These are phyloP conservation scores for Zelopaecilomyces penicillatus DNA, from an alignment of 2,329 filamentous ascomycete species.

Conservation along the genomic window DNA sequence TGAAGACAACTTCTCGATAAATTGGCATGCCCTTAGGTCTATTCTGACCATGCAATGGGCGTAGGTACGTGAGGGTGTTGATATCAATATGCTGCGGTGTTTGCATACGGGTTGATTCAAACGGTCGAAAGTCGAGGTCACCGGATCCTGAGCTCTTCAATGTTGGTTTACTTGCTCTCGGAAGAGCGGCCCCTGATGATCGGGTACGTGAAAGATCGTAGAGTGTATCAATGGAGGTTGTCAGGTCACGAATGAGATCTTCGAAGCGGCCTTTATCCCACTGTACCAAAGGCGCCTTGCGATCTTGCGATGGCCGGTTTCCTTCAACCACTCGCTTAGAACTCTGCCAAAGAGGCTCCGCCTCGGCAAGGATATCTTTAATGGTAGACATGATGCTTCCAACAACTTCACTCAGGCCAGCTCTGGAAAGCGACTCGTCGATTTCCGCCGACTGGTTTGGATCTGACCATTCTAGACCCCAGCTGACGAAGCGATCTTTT, in stretches of 20 bases:
- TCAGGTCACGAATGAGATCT: conserved; percentile 65
- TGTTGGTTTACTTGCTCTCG: conserved; percentile 21
- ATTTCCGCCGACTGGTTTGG: conserved; percentile 62
- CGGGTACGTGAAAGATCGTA: conserved; percentile 67
- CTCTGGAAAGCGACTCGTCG: conserved; percentile 60
- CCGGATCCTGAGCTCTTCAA: conserved; percentile 27
- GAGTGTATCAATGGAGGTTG: conserved; percentile 68
- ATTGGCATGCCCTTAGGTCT: conserved; percentile 14
- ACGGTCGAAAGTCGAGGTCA: conserved; percentile 40
- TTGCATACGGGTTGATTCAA: conserved; percentile 53
- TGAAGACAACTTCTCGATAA: conserved; percentile 38
- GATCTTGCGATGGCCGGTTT: conserved; percentile 37
- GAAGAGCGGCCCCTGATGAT: conserved; percentile 32
- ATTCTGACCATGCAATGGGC: conserved; percentile 29
- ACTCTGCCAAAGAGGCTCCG: conserved; percentile 61
- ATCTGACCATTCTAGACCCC: conserved; percentile 77
- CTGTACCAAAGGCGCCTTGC: conserved; percentile 48
- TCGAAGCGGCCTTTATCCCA: conserved; percentile 69
- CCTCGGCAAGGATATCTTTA: conserved; percentile 70
- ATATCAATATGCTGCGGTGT: conserved; percentile 54
- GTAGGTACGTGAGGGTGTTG: conserved; percentile 40
- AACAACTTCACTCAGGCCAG: conserved; percentile 68
- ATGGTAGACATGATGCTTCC: conserved; percentile 73
- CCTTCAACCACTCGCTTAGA: conserved; percentile 39
- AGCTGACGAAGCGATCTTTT: conserved; percentile 68